Evolutionary conservation across 1,284 basidiomycete genomes (phyloP).

Genomic region (Cystobasidium slooffiae): DNA sequence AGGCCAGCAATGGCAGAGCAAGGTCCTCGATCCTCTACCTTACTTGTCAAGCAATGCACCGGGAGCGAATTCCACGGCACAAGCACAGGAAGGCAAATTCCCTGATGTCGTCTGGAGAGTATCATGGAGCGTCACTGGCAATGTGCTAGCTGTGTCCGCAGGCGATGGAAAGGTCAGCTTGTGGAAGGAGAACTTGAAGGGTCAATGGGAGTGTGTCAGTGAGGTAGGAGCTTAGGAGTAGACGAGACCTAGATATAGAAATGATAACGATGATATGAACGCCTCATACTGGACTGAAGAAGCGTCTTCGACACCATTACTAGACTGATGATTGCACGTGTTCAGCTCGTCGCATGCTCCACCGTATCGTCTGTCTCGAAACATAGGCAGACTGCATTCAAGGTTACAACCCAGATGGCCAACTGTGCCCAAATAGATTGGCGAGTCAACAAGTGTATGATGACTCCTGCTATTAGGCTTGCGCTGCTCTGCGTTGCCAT

Average conservation of each 20-base stretch:
- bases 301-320: neutral
- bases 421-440: too few species aligned
- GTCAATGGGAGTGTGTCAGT: conserved; percentile 93
- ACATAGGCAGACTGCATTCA: too few species aligned
- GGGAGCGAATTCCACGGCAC: conserved; percentile 45
- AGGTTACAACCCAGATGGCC: too few species aligned
- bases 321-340: conserved; percentile 2
- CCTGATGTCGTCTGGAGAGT: conserved; percentile 96
- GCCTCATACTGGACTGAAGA: neutral
- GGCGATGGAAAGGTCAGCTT: conserved; percentile 97
- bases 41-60: conserved; percentile 55
- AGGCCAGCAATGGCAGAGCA: conserved; percentile 80
- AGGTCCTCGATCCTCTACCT: conserved; percentile 72
- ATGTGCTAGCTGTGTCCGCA: conserved; percentile 93
- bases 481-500: neutral
- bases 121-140: conserved; percentile 95
- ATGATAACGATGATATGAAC: neutral
- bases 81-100: conserved; percentile 69
- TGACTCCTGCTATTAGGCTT: neutral
- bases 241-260: neutral
- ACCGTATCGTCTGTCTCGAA: too few species aligned
- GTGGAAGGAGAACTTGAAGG: conserved; percentile 97
- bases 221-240: conserved; percentile 64
- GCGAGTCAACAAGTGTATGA: neutral
- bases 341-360: neutral